Conservation (phyloP, 2,329 filamentous ascomycete genomes). For the Cryphonectria parasitica region DNA sequence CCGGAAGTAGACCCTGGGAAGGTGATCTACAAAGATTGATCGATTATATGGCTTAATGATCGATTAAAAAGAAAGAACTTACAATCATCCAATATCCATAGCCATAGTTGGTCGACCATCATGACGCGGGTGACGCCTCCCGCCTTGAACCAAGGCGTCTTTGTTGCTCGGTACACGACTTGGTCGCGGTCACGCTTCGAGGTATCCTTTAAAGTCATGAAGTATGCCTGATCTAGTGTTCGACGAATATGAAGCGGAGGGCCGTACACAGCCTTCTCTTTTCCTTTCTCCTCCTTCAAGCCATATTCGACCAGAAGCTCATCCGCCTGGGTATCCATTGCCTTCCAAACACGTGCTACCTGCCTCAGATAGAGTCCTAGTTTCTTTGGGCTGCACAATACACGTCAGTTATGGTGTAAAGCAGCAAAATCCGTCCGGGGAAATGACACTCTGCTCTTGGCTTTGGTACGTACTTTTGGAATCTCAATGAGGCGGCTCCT, state of each 20-base stretch:
- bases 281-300: background rate
- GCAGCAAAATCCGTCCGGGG: background rate
- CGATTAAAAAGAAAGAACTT: background rate
- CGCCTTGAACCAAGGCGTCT: background rate
- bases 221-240: constrained; percentile 24
- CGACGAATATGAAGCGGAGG: constrained; percentile 13
- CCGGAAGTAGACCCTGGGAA: too few relatives aligned
- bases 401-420: background rate
- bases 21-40: too few relatives aligned
- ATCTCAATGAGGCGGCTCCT: background rate
- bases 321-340: constrained; percentile 17
- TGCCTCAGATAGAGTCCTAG: constrained; percentile 13
- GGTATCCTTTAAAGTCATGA: constrained; percentile 20
- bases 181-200: constrained; percentile 23
- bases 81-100: constrained; percentile 25
- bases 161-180: constrained; percentile 22
- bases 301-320: constrained; percentile 6
- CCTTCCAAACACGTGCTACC: constrained; percentile 16
- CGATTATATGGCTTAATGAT: background rate
- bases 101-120: constrained; percentile 27
- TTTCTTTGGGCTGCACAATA: background rate
- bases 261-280: background rate
- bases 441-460: background rate
- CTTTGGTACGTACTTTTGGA: background rate
- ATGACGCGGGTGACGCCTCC: constrained; percentile 13